A percentile compares a stretch with the other conserved stretches of the same genome.
Evolutionary conservation across 176 grass and related monocot species (phyloP).

Genomic region (Triticum urartu): DNA sequence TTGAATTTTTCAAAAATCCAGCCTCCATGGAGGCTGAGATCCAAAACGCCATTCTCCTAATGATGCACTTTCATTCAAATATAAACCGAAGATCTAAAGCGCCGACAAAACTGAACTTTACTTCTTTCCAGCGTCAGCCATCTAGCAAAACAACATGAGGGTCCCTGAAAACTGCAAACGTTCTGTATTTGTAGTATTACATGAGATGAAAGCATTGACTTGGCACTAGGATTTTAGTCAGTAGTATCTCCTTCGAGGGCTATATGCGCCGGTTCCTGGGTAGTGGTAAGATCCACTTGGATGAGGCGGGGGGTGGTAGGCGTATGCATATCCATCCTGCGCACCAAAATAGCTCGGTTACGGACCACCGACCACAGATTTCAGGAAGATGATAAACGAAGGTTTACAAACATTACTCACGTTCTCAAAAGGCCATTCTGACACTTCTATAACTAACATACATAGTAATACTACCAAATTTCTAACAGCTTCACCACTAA

Average conservation of each 20-base stretch:
- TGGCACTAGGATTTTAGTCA: constrained; percentile 17
- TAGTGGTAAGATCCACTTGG: constrained; percentile 24
- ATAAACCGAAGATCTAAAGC: neutral
- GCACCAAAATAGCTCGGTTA: neutral
- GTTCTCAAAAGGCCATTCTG: neutral
- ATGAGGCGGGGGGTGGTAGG: neutral
- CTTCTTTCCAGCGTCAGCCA: neutral
- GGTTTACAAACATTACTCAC: constrained; percentile 3
- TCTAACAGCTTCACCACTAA: too few relatives aligned
- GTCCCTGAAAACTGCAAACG: neutral
- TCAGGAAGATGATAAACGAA: neutral
- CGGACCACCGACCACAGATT: neutral
- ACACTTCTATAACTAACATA: neutral
- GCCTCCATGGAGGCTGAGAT: too few relatives aligned
- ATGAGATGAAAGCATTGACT: neutral
- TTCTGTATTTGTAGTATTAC: neutral
- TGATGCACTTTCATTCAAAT: neutral
- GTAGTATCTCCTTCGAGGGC: constrained; percentile 32
- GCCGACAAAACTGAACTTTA: neutral
- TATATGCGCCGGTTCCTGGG: neutral
- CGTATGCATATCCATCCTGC: constrained; percentile 37
- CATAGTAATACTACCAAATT: neutral
- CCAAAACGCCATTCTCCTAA: too few relatives aligned
- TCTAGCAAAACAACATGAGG: neutral
- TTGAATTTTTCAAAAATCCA: too few relatives aligned